Base-by-base conservation (phyloP, 2,329 filamentous ascomycete genomes). In the Phialophora tarda region DNA sequence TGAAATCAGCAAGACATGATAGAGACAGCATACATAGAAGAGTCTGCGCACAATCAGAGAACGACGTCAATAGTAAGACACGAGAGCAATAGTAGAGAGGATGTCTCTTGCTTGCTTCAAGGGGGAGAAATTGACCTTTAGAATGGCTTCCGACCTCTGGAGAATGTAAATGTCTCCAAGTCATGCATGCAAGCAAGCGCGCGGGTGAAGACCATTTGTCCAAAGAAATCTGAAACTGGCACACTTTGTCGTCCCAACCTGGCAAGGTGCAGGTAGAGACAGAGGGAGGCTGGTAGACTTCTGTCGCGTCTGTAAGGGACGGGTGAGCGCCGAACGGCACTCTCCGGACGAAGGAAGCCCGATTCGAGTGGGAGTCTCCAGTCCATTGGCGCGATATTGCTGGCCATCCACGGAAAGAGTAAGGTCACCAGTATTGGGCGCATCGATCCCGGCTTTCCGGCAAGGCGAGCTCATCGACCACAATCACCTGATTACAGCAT, bases 171-270 rank as follows among this genome's bases (percentile, higher is more conserved):
- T 50, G 8, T 10, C 4, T 50, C 47, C 47, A 50, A 4, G 23
- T 11, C 47, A 21, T 50, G 24, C 24, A 21, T 26, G 47, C 47
- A 50, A 23, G 21, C 21, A 50, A 24, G 47, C 47, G 51, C 51
- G 23, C 51, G 17, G 26, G 51, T 55, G 51, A 55, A 32, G 1
- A 17, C 14, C 4, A 30, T 55, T 30, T 26, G 51, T 55, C 23
- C 24, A 32, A 55, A 26, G 26, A 55, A 23, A 11, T 24, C 21
- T 55, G 51, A 55, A 32, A 55, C 51, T n/a, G 51, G 51, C 51
- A 55, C 51, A 55, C 51, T 32, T n/a, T 8, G 1, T 50, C 47
- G 2, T 24, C 47, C 47, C 24, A 11, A 50, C 3, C 21, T 26
- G 12, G 24, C 21, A 1, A 50, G 47, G 47, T 12, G 21, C 47